phyloP scores from a whole-genome alignment of 2,329 filamentous ascomycete genomes.

The Mycosphaerella sp. region DNA sequence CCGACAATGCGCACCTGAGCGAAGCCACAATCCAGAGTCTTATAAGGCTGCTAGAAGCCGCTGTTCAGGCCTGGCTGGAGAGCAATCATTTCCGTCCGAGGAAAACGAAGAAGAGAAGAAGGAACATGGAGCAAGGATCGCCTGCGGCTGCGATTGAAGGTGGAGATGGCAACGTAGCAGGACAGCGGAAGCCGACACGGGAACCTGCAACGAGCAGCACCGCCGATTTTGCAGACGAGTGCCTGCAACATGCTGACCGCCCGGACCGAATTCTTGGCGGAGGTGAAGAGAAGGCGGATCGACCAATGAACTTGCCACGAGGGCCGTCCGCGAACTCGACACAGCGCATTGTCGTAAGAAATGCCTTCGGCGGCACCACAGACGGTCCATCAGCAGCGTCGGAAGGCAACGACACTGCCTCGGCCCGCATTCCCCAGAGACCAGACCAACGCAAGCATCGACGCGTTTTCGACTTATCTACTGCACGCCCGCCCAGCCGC shows the following conservation, averaged over 20 bases:
- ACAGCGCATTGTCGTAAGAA: too few relatives aligned
- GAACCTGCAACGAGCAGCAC: too few relatives aligned
- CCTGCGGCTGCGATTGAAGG: not conserved
- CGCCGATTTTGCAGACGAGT: too few relatives aligned
- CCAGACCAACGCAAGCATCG: not conserved
- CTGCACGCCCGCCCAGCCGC: not conserved
- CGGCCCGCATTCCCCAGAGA: not conserved
- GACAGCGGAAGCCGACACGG: too few relatives aligned
- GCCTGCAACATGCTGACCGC: too few relatives aligned
- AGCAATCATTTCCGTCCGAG: conserved; percentile 61
- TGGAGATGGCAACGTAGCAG: not conserved
- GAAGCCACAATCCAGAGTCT: conserved; percentile 46
- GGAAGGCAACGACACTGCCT: too few relatives aligned
- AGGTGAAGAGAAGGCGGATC: too few relatives aligned
- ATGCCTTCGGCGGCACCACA: too few relatives aligned
- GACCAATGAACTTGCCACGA: too few relatives aligned
- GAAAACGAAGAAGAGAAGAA: conserved; percentile 22
- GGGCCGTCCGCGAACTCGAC: too few relatives aligned
- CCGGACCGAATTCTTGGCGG: too few relatives aligned
- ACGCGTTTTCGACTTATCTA: not conserved
- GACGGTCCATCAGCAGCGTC: too few relatives aligned
- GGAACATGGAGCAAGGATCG: conserved; percentile 7
- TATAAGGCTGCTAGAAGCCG: conserved; percentile 58
- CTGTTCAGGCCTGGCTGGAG: conserved; percentile 68
- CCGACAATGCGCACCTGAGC: conserved; percentile 13